Conservation (phyloP, 208 protist genomes). For the Wallacemonas rigidus region DNA sequence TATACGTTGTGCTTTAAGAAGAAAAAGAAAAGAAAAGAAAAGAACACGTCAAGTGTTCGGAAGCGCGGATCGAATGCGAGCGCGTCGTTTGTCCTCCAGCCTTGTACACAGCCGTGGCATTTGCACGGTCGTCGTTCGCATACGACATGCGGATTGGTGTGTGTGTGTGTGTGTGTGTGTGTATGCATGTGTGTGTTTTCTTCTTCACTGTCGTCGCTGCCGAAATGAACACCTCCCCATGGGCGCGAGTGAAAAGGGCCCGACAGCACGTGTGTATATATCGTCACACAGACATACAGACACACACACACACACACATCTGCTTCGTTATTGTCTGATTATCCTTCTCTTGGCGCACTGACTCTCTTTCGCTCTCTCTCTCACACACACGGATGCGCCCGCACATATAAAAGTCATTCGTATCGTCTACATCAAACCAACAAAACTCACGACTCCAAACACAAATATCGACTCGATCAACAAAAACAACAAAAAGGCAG, state of each 20-base stretch:
- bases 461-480: constrained; percentile 20
- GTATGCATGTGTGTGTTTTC: background rate
- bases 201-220: background rate
- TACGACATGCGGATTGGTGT: no score
- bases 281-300: background rate
- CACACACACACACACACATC: constrained; percentile 1
- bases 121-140: no score
- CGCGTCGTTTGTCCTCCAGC: no score
- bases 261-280: background rate
- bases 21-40: background rate
- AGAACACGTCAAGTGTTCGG: background rate
- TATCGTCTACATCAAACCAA: constrained; percentile 20
- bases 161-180: background rate
- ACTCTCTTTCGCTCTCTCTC: no score
- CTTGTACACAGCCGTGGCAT: no score
- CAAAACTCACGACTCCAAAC: background rate
- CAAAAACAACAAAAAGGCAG: constrained; percentile 20
- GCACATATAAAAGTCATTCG: no score
- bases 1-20: no score
- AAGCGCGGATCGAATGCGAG: background rate
- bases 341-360: background rate
- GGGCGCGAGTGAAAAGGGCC: no score
- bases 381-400: no score
- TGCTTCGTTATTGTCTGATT: background rate
- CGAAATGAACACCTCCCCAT: no score